Base-by-base conservation (phyloP, 2,329 filamentous ascomycete species). In the Tolypocladium guangdongense region DNA sequence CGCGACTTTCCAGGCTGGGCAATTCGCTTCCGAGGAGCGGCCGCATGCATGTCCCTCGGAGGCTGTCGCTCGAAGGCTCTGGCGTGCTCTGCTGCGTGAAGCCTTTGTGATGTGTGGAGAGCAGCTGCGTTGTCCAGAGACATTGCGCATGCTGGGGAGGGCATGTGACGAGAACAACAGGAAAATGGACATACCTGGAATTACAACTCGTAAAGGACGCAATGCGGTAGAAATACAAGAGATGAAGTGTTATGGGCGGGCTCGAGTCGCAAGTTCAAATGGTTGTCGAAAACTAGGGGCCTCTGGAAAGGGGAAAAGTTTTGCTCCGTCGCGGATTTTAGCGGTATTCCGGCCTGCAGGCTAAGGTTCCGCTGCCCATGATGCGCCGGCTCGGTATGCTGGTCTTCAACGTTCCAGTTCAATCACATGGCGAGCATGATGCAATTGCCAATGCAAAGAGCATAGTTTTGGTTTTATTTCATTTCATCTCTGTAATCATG, bases 261-360 rank as follows among this genome's bases (percentile, higher is more conserved):
- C n/a, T 43, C 12, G 39, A 33, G 8, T 47, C 16, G 43, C 18
- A 33, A 20, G 43, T 12, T 20, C 27, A n/a, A 14, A 12, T 33
- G 43, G 43, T 1, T 33, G 27, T 47, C 43, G 43, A 47, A 33
- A 47, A 18, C 43, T 32, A 18, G 2, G 35, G 46, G 33, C 24
- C 14, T 47, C 24, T 36, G 41, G 37, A 54, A 65, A 57, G 56
- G 58, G 56, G 55, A 61, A 64, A 66, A 66, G 61, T 63, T 64
- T 66, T 64, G 60, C 55, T 56, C 54, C 51, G 27, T 20, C 10
- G 27, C 27, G 27, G 27, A 7, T 47, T 27, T 32, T 32, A 47
- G 10, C 54, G 47, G 53, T 54, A 32, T 64, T 61, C 57, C 54
- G 58, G 66, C 66, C 66, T 68, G 64, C 68, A 63, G 61, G 66